Evolutionary conservation across 2,329 filamentous ascomycete genomes (phyloP), one percentile per base, ranked within the genome.

Genomic region (Xylariaceae sp.): DNA sequence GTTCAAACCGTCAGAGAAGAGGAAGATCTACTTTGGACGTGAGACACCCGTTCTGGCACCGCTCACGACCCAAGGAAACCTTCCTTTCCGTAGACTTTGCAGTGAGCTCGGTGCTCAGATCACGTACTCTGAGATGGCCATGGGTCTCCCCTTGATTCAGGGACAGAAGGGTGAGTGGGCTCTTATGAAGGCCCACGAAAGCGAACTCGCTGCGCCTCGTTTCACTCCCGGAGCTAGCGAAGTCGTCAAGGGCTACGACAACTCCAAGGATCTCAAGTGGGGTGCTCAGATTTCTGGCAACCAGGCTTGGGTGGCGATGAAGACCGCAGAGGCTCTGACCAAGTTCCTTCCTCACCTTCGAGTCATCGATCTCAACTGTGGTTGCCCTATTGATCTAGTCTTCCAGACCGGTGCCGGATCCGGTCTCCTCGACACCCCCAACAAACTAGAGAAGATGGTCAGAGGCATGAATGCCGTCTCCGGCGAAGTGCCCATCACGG

Each of bases 51-150:
- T 92, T 9, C 79, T 99, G n/a, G 94, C 94, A 3, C 94, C 94
- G 42, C 81, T 99, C 53, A 99, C 94, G 1, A 99, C 94, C 0
- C 94, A 97, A 75, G 94, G 94, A 51, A 99, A 99, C 69, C 80
- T 97, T 52, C 94, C 94, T 0, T 99, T 96, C 78, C 88, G 94
- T 58, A 85, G 94, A 53, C 83, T 99, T 35, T 97, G 92, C 70
- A 87, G 91, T 10, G 88, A 92, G 57, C 82, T 97, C 23, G 94
- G 94, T 42, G 92, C 92, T 34, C 89, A 97, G 71, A 81, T 96
- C 53, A 99, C 94, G 0, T 99, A 96, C 78, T 97, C 93, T 0
- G 94, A 99, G 75, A 99, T 99, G 94, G 94, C 93, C 3, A 89
- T 99, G 83, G 87, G 90, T 34, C 78, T 96, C 74, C 92, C 93